A percentile compares a stretch with the other conserved stretches of the same genome.
Evolutionary conservation across 2,329 filamentous ascomycete genomes (phyloP).

Genomic region (Paracoccidioides brasiliensis): DNA sequence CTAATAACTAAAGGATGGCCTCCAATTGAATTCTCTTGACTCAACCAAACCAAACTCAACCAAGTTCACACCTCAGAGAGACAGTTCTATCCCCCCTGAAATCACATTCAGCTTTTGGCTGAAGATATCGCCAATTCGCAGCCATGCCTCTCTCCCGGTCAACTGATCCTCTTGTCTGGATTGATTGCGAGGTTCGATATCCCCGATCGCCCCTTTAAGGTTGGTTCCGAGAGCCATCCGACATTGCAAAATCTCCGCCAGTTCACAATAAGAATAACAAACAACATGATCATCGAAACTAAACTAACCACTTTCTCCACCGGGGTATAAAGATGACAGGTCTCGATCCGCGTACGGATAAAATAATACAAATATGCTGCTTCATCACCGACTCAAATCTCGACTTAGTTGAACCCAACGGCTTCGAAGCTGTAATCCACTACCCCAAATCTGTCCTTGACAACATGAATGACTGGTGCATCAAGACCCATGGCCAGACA

Average conservation of each 20-base stretch:
- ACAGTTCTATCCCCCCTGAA: no score
- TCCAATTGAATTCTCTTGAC: no score
- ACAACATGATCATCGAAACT: not conserved
- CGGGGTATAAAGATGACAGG: constrained; percentile 67
- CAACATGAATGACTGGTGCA: constrained; percentile 84
- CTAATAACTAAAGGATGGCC: no score
- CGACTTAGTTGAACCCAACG: constrained; percentile 57
- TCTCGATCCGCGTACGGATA: constrained; percentile 62
- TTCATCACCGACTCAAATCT: constrained; percentile 76
- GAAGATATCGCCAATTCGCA: not conserved
- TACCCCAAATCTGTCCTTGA: constrained; percentile 57
- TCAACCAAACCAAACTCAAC: no score
- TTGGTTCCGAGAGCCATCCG: not conserved
- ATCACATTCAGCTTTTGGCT: not conserved
- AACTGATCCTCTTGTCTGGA: constrained; percentile 65
- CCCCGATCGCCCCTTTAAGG: not conserved
- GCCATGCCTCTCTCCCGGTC: constrained; percentile 37
- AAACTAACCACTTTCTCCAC: constrained; percentile 1
- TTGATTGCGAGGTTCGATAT: constrained; percentile 54
- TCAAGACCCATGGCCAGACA: constrained; percentile 60
- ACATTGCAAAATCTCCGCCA: not conserved
- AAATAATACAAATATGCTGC: constrained; percentile 84
- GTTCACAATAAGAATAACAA: not conserved
- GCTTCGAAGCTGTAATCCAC: constrained; percentile 71
- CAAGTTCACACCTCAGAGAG: no score